Conservation (phyloP, 306 rosid species). For the Cicer arietinum region DNA sequence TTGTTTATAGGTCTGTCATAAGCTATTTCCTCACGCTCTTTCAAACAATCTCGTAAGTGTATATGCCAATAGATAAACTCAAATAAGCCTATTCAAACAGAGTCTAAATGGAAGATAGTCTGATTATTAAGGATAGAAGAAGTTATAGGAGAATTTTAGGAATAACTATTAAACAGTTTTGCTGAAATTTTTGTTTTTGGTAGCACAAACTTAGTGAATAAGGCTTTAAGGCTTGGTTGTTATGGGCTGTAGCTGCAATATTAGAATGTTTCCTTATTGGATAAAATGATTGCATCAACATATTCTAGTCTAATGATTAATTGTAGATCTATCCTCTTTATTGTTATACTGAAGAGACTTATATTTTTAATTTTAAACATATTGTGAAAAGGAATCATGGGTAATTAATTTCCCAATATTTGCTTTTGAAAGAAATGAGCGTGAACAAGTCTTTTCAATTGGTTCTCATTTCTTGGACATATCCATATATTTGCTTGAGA, state of each 20-base stretch:
- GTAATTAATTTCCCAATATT: constrained; percentile 3
- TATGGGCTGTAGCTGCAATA: not conserved
- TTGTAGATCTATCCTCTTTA: not conserved
- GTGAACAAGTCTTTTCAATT: constrained; percentile 12
- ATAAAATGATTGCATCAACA: constrained; percentile 29
- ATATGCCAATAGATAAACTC: too few species aligned
- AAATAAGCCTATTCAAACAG: too few species aligned
- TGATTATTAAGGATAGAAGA: not conserved
- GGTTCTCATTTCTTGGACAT: constrained; percentile 9
- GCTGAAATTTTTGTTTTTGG: not conserved
- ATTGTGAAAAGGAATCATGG: not conserved
- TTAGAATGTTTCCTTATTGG: not conserved
- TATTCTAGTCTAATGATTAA: not conserved
- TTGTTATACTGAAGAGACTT: not conserved
- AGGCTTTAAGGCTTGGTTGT: not conserved
- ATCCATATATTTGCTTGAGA: constrained; percentile 28
- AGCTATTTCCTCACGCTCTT: too few species aligned
- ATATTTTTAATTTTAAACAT: not conserved
- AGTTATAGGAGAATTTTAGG: not conserved
- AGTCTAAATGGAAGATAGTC: not conserved
- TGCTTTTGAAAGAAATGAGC: not conserved
- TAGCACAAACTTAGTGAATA: not conserved
- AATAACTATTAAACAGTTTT: not conserved
- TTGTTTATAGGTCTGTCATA: too few species aligned
- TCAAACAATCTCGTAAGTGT: too few species aligned